Evolutionary conservation across 768 basidiomycete genomes (phyloP), one percentile per base, ranked within the genome.

Genomic region (Dioszegia crocea): DNA sequence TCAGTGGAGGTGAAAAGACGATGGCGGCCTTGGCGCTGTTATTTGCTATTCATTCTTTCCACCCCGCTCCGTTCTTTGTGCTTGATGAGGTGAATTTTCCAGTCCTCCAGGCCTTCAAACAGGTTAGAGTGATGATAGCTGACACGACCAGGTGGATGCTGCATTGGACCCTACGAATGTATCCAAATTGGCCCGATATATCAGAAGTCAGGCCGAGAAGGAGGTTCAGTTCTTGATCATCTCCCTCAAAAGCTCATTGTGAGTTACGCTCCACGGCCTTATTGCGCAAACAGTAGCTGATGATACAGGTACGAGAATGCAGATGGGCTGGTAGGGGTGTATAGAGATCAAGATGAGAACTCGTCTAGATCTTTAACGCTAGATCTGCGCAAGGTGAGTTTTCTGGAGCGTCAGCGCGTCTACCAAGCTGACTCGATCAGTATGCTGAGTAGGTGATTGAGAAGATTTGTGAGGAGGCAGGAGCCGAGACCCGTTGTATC

Each of bases 141-240:
- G 54, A 56, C 33, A 33, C 23, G 21, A 11, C 24, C 29, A 56
- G 54, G 61, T 63, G n/a, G 61, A 63, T 67, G 96, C 96, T 11
- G 94, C 96, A 0, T 82, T 98, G 39, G 94, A 98, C 79, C 94
- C 97, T 75, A 96, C 92, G n/a, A 98, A 99, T 65, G 94, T 97
- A 2, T 89, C 90, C 36, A 91, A 92, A 74, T 85, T 98, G 31
- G 94, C 94, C 12, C 88, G 88, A 63, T 99, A 97, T 72, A 92
- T 96, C 65, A 84, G 88, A 2, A 79, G 83, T 12, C 90, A 93
- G 63, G 86, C 91, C 2, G 89, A 89, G 0, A 84, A 86, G 44
- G 76, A 81, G 1, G 94, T 97, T 82, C 93, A 97, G 76, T 98
- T 97, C 76, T 85, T 99, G 58, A 93, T 98, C 56, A 99, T 99